Percentiles rank a stretch among this genome's conserved stretches.
Conservation (phyloP, 345 rosid species). For the Zanthoxylum bungeanum region DNA sequence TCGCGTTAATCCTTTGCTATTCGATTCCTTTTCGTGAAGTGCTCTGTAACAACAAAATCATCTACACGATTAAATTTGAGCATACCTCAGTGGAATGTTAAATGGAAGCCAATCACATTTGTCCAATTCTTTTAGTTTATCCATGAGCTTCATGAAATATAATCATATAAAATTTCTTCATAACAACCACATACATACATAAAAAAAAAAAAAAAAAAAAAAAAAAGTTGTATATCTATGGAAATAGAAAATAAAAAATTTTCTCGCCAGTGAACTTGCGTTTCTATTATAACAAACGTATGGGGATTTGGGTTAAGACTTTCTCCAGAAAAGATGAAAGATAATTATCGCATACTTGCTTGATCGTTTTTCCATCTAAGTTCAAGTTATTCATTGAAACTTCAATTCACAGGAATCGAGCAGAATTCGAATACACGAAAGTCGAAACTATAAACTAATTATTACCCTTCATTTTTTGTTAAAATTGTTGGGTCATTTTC, state of each 20-base stretch:
- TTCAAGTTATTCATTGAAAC: background rate
- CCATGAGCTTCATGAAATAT: constrained; percentile 5
- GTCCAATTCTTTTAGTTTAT: background rate
- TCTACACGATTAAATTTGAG: background rate
- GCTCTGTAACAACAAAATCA: constrained; percentile 52
- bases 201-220: too few species aligned
- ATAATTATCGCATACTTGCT: too few species aligned
- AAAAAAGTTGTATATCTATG: background rate
- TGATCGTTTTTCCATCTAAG: background rate
- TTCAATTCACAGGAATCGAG: background rate
- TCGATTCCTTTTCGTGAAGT: constrained; percentile 80
- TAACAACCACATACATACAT: background rate
- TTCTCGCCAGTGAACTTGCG: constrained; percentile 17
- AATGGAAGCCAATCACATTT: background rate
- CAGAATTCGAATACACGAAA: constrained; percentile 1
- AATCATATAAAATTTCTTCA: constrained; percentile 8
- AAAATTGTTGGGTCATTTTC: background rate
- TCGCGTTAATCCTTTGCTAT: constrained; percentile 54
- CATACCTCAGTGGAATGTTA: background rate
- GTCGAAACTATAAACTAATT: constrained; percentile 8
- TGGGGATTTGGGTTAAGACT: too few species aligned
- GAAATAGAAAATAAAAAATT: background rate
- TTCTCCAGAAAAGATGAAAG: too few species aligned
- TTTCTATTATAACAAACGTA: background rate
- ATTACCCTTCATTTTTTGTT: background rate